Base-by-base conservation (phyloP, 116 monocot genomes). In the Zostera marina region DNA sequence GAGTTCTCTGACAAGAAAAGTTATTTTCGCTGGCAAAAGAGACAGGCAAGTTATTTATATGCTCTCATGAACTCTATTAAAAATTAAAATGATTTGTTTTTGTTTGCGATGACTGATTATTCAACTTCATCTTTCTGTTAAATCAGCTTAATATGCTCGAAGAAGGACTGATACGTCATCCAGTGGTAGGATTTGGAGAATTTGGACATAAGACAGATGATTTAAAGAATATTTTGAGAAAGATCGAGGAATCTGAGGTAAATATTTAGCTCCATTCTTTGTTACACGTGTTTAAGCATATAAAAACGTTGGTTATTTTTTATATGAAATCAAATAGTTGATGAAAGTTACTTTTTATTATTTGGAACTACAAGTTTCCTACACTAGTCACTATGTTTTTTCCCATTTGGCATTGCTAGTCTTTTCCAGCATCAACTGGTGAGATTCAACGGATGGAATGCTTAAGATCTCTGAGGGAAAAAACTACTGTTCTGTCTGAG, bases 241-340 rank as follows among this genome's bases (percentile, higher is more conserved):
- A 88, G 68, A 85, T 94, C 63, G 94, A 94, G 68, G 94, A 88
- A 60, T 82, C 85, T 44, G 94, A 94, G 94, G 94, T 94, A 63
- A 42, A 41, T 44, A 44, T 13, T 43, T 59, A 17, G 15, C 20
- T 49, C 38, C 38, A 12, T 9, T 56, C 2, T 56, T 24, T n/a
- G n/a, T n/a, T 40, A 1, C 2, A 56, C 16, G n/a, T 56, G 2
- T n/a, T 56, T 32, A 39, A 15, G 25, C n/a, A n/a, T 0, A 13
- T 38, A 38, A 15, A 39, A 15, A 17, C 2, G 20, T 49, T 49
- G 32, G 32, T 3, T 32, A 2, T 5, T 32, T 32, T 32, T 32
- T 32, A n/a, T 32, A 32, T 32, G 32, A 2, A 32, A 32, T 32
- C 32, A 32, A 32, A 32, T 2, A 32, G 32, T 32, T 32, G 32